A percentile compares a stretch with the other conserved stretches of the same genome.
Evolutionary conservation across 179 eudicot species (phyloP).

Genomic region (Monotropa hypopitys): DNA sequence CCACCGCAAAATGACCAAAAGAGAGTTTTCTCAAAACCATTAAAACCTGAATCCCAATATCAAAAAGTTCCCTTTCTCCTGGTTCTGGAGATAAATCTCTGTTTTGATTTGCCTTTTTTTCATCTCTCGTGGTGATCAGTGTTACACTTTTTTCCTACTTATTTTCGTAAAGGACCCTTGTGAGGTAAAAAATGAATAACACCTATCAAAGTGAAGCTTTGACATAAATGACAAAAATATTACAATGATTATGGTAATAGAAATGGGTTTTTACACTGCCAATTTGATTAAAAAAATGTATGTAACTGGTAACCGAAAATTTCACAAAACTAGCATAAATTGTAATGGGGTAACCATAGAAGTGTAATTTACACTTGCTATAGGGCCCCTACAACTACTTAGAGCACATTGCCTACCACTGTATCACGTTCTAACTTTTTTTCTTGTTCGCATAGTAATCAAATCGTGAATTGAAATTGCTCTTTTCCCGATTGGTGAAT

Average conservation of each 20-base stretch:
- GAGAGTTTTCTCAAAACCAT: neutral
- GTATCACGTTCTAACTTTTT: neutral
- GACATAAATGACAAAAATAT: neutral
- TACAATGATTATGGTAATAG: neutral
- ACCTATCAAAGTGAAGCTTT: neutral
- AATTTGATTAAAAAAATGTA: neutral
- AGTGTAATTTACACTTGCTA: neutral
- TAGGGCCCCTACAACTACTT: neutral
- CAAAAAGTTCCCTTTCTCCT: neutral
- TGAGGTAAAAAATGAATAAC: neutral
- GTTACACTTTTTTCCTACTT: neutral
- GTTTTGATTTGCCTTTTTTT: neutral
- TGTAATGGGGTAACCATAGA: neutral
- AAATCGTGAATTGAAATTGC: neutral
- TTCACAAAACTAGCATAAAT: neutral
- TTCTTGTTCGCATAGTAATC: neutral
- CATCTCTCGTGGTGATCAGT: neutral
- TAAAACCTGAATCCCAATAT: neutral
- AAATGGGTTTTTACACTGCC: neutral
- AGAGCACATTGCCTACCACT: neutral
- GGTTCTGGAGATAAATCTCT: neutral
- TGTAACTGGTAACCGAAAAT: neutral
- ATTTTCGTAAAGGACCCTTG: neutral
- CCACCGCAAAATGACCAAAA: neutral
- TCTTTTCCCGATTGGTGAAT: too few species aligned